A percentile compares a stretch with the other conserved stretches of the same genome.
Evolutionary conservation across 768 basidiomycete genomes (phyloP).

Genomic region (Panaeolus papilionaceus): DNA sequence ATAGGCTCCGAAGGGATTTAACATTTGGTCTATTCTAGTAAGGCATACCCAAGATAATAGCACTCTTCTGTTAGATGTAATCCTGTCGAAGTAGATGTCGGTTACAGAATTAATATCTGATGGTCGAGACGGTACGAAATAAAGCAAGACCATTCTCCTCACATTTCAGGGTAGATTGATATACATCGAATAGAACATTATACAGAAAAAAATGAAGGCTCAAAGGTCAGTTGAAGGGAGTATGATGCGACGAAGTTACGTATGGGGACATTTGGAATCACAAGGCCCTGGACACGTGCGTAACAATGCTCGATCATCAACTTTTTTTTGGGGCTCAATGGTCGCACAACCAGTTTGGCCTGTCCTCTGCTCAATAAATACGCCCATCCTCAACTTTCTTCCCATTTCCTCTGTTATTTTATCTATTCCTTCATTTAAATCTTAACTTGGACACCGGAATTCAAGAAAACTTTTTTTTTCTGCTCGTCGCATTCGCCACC

Average conservation of each 20-base stretch:
- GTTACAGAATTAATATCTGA: neutral
- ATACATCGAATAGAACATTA: neutral
- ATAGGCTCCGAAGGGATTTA: neutral
- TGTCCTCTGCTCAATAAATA: slow-evolving; percentile 8
- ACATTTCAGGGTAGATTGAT: neutral
- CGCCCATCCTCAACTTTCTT: slow-evolving; percentile 8
- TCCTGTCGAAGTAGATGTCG: neutral
- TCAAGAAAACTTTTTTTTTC: neutral
- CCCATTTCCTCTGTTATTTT: slow-evolving; percentile 3
- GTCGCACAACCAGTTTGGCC: slow-evolving; percentile 2
- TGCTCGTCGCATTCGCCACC: neutral
- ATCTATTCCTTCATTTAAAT: slow-evolving; percentile 13
- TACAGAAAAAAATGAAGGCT: neutral
- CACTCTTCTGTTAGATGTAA: neutral
- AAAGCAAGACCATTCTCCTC: neutral
- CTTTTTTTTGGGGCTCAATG: slow-evolving; percentile 11
- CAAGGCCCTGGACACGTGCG: slow-evolving; percentile 11
- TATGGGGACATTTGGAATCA: neutral
- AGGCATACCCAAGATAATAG: neutral
- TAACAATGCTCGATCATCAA: slow-evolving; percentile 7
- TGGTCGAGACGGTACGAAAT: neutral
- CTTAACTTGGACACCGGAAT: neutral
- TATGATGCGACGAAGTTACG: neutral
- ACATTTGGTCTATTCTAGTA: slow-evolving; percentile 8
- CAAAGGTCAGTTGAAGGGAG: neutral